Percentiles rank a stretch among this genome's conserved stretches.
These are phyloP conservation scores for Solanum microdontum DNA, from an alignment of 257 asterid species.

Conservation along the genomic window DNA sequence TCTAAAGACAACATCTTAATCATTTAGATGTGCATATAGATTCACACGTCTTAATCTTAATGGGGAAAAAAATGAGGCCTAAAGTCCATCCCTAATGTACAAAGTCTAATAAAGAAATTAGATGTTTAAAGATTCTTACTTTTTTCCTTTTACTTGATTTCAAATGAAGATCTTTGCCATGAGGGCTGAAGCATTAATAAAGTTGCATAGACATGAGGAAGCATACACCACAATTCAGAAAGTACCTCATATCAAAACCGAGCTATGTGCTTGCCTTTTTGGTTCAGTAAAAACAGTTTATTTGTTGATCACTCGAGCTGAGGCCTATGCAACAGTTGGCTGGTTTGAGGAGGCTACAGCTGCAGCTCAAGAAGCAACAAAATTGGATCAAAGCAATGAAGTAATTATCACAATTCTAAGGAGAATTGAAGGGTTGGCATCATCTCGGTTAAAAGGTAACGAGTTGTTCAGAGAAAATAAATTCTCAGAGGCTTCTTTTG, in stretches of 20 bases:
- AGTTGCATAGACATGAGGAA: constrained; percentile 38
- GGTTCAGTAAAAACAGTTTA: constrained; percentile 39
- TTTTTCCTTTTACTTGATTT: not conserved
- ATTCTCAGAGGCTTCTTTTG: constrained; percentile 33
- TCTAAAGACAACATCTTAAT: not conserved
- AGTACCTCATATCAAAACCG: constrained; percentile 30
- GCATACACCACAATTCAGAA: constrained; percentile 30
- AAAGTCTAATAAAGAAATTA: not conserved
- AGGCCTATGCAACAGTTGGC: constrained; percentile 36
- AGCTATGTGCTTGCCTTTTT: constrained; percentile 31
- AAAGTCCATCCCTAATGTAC: not conserved
- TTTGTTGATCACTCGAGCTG: constrained; percentile 30
- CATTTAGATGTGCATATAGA: not conserved
- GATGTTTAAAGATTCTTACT: not conserved
- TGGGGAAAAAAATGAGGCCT: not conserved
- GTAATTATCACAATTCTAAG: constrained; percentile 18
- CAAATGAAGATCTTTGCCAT: constrained; percentile 32
- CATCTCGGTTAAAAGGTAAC: constrained; percentile 40
- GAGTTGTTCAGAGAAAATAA: constrained; percentile 30
- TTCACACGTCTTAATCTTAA: not conserved
- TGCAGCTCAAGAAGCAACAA: constrained; percentile 34
- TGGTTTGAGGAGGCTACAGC: constrained; percentile 44
- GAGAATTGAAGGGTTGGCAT: constrained; percentile 28
- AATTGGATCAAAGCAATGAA: constrained; percentile 34
- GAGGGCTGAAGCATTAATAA: constrained; percentile 46